These are phyloP conservation scores for Quercus robur DNA, from an alignment of 306 rosid genomes.

Conservation along the genomic window DNA sequence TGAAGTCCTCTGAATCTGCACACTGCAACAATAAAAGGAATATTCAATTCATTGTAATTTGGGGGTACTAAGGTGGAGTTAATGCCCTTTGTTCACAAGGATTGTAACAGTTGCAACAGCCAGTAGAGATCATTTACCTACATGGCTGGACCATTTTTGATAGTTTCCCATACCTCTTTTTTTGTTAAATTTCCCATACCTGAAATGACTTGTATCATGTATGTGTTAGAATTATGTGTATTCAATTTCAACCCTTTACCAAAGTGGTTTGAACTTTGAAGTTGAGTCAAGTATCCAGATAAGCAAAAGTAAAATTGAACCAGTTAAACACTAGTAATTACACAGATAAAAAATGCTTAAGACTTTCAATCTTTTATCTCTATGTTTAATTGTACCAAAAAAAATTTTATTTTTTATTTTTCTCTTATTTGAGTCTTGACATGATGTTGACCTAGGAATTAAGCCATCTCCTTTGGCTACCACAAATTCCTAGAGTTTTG, in stretches of 20 bases:
- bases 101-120: not conserved
- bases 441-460: not conserved
- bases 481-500: not conserved
- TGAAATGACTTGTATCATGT: not conserved
- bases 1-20: too few relatives aligned
- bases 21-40: too few relatives aligned
- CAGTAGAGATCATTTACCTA: not conserved
- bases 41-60: too few relatives aligned
- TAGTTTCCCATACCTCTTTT: not conserved
- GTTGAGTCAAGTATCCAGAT: not conserved
- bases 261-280: too few relatives aligned
- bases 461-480: not conserved
- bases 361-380: not conserved
- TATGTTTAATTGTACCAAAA: too few relatives aligned
- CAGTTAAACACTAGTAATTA: not conserved
- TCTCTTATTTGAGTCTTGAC: not conserved
- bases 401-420: not conserved
- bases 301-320: not conserved
- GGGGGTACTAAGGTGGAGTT: not conserved
- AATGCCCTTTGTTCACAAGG: constrained; percentile 4
- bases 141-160: not conserved
- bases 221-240: not conserved
- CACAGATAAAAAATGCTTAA: not conserved
- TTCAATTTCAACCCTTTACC: not conserved
- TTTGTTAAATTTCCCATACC: not conserved